Evolutionary conservation across 257 asterid genomes (phyloP).

Genomic region (Haberlea rhodopensis): DNA sequence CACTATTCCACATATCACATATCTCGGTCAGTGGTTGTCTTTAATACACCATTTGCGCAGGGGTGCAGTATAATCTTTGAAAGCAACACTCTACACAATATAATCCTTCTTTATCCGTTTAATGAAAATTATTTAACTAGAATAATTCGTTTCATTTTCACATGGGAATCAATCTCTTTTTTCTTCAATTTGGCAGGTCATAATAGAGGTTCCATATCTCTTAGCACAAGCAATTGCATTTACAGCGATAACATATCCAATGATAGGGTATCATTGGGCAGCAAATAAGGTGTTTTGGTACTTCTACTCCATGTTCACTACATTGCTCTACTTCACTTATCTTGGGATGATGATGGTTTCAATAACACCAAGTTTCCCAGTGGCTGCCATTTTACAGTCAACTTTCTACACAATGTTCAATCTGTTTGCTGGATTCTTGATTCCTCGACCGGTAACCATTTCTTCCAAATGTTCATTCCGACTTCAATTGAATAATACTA

Average conservation of each 20-base stretch:
- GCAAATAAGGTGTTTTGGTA: conserved; percentile 43
- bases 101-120: too few relatives aligned
- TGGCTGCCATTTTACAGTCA: conserved; percentile 45
- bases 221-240: conserved; percentile 35
- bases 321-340: conserved; percentile 44
- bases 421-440: conserved; percentile 45
- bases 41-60: too few relatives aligned
- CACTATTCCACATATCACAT: too few relatives aligned
- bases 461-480: not conserved
- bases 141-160: too few relatives aligned
- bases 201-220: conserved; percentile 48
- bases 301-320: conserved; percentile 39
- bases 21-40: too few relatives aligned
- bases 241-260: conserved; percentile 45
- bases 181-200: conserved; percentile 32
- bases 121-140: too few relatives aligned
- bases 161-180: not conserved
- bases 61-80: too few relatives aligned
- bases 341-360: conserved; percentile 51
- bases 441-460: conserved; percentile 45
- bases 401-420: conserved; percentile 41
- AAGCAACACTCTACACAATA: too few relatives aligned
- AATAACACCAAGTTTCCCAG: conserved; percentile 39
- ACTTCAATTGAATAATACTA: not conserved
- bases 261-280: conserved; percentile 48